Evolutionary conservation across 495 filamentous ascomycete species (phyloP), one percentile per base, ranked within the genome.

Genomic region (Cetradonia linearis): DNA sequence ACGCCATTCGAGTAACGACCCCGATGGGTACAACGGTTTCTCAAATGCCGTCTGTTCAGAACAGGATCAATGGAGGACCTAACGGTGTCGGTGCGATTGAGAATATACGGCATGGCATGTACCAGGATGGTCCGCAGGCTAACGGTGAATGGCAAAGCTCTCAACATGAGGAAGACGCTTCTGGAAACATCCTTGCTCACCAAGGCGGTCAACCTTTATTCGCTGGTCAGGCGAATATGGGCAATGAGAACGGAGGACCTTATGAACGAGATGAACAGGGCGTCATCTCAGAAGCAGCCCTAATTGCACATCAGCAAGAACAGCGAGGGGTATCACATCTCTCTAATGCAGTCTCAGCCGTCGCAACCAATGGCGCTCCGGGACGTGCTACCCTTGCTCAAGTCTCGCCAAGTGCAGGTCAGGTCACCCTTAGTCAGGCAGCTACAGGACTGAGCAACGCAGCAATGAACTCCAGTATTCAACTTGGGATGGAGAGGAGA

Each of bases 1-100:
- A 96, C 68, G 86, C 88, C 3, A 99, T 99, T 65, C 83, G 94
- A 40, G 94, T 99, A 47, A 99, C 94, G 0, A 99, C 94, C 0
- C 94, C 94, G 0, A 94, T 91, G 70, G 94, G 93, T 9, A 86
- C 85, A 16, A 88, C 64, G 33, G 62, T 66, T 18, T 66, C 64
- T 10, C 66, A 68, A 54, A 68, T 68, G 66, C 66, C 66, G 33
- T 52, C 64, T 14, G 59, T 58, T 18, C 65, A 62, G 37, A 66
- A 63, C 38, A 59, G 66, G 14, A 40, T 61, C 38, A 56, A 56
- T 23, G 55, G 58, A 28, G 55, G 25, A 14, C 14, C 62, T 27
- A 66, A 65, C 40, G 64, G 64, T 44, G 20, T 55, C 16, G 28
- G 28, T 44, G 50, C 16, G 25, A 25, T 56, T 3, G 66, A 66